Base-by-base conservation (phyloP, 2,329 filamentous ascomycete genomes). In the Proliferodiscus dingleyae region DNA sequence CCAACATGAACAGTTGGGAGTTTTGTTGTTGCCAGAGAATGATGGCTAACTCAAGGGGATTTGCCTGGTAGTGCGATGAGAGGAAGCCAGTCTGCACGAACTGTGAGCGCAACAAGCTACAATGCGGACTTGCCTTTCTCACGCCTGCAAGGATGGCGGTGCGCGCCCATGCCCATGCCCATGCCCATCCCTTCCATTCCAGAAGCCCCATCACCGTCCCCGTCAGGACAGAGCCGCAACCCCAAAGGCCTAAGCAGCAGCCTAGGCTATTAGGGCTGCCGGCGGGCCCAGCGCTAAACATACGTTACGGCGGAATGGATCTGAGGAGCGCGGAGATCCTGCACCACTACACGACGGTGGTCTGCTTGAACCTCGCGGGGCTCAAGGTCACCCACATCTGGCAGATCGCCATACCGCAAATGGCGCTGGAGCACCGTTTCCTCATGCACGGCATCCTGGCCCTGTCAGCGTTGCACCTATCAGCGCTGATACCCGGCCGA, bases 401-500 rank as follows among this genome's bases (percentile, higher is more conserved):
- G 51, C 47, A 45, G 16, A 33, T 43, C 1, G 6, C 10, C 18
- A 53, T 53, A 6, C 49, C 50, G 9, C 41, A 43, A 15, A 50
- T 54, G 43, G 51, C 47, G 8, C 37, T 52, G 9, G 33, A 42
- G 6, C 37, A 56, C 11, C 37, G 39, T 6, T 56, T 54, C 33
- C 39, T 56, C 5, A 42, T 56, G 38, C 43, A 50, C 16, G 51
- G 51, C 3, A 18, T 63, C 8, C 54, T 66, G 13, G 65, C 61
- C 10, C 51, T 62, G 26, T 52, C 53, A 3, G 53, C 53, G 1
- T 26, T 54, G n/a, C 49, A 56, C 28, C 41, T 56, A 9, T 59
- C 61, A 36, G 58, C 52, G 8, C 45, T 55, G 2, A 46, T 49
- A 5, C 54, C 60, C 1, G 5, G 5, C 32, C 45, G 13, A 2